These are phyloP conservation scores for Boletus sp. DNA, from an alignment of 768 basidiomycete species.

Conservation along the genomic window DNA sequence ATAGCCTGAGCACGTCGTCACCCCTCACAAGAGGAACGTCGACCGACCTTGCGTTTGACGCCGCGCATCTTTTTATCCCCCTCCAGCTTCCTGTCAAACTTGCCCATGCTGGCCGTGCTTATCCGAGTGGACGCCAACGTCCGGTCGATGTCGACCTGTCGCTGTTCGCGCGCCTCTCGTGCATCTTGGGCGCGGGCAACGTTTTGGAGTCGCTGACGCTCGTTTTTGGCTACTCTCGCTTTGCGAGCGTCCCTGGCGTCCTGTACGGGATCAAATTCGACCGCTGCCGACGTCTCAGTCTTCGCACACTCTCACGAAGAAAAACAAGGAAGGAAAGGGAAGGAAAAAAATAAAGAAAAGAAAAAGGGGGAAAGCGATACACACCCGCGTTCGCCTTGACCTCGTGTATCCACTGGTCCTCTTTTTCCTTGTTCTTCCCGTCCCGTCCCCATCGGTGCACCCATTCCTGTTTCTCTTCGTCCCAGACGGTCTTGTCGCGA, in stretches of 20 bases:
- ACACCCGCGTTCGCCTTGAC: conserved; percentile 84
- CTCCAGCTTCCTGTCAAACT: conserved; percentile 85
- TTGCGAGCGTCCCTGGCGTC: conserved; percentile 78
- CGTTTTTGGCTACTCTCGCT: conserved; percentile 80
- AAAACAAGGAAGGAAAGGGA: background rate
- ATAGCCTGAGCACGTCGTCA: conserved; percentile 1
- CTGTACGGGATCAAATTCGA: conserved; percentile 77
- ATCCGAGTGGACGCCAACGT: conserved; percentile 72
- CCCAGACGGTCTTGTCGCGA: conserved; percentile 83
- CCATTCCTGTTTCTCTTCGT: conserved; percentile 94
- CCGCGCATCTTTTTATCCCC: conserved; percentile 89
- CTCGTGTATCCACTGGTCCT: conserved; percentile 90
- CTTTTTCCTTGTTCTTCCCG: conserved; percentile 84
- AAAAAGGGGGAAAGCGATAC: conserved; percentile 24
- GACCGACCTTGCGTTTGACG: conserved; percentile 83
- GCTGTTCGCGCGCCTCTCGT: conserved; percentile 40
- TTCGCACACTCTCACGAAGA: too few species aligned
- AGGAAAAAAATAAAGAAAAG: background rate
- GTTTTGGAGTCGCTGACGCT: conserved; percentile 73
- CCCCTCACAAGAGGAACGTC: too few species aligned
- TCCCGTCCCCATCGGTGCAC: conserved; percentile 86
- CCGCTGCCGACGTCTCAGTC: conserved; percentile 44
- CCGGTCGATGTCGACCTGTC: conserved; percentile 73
- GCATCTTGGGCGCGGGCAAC: conserved; percentile 51
- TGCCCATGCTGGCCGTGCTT: conserved; percentile 95